A percentile compares a stretch with the other conserved stretches of the same genome.
Evolutionary conservation across 345 rosid genomes (phyloP).

Genomic region (Citrus unshiu): DNA sequence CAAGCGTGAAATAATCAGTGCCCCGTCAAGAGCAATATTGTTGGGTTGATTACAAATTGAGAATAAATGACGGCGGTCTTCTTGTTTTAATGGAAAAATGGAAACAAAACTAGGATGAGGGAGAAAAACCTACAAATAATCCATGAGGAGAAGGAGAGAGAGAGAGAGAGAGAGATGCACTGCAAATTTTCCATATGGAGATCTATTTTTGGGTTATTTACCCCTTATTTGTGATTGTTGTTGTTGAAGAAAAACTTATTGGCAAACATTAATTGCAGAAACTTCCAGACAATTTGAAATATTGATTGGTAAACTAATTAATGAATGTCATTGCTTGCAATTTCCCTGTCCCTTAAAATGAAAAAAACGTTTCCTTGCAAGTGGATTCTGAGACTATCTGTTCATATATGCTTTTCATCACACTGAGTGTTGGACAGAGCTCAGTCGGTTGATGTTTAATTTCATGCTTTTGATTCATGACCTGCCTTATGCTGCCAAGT

Average conservation of each 20-base stretch:
- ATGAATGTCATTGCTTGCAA: neutral
- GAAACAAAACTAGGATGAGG: neutral
- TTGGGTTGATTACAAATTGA: neutral
- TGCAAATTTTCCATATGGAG: neutral
- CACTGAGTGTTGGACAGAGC: neutral
- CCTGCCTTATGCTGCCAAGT: conserved; percentile 92
- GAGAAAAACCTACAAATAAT: neutral
- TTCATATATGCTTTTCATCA: neutral
- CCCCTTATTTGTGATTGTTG: neutral
- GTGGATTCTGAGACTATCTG: neutral
- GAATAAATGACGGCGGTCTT: neutral
- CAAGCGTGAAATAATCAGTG: neutral
- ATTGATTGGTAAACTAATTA: neutral
- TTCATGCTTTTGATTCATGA: conserved; percentile 33
- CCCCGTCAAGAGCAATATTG: neutral
- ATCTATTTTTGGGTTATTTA: neutral
- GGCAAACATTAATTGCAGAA: neutral
- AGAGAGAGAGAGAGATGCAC: neutral
- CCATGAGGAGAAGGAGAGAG: neutral
- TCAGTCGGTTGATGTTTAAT: neutral
- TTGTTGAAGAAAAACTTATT: neutral
- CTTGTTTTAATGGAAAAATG: neutral
- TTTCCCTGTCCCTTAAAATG: neutral
- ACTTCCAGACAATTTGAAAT: neutral
- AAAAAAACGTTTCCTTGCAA: neutral